Base-by-base conservation (phyloP, 441 rosid genomes). In the Jatropha multifida region DNA sequence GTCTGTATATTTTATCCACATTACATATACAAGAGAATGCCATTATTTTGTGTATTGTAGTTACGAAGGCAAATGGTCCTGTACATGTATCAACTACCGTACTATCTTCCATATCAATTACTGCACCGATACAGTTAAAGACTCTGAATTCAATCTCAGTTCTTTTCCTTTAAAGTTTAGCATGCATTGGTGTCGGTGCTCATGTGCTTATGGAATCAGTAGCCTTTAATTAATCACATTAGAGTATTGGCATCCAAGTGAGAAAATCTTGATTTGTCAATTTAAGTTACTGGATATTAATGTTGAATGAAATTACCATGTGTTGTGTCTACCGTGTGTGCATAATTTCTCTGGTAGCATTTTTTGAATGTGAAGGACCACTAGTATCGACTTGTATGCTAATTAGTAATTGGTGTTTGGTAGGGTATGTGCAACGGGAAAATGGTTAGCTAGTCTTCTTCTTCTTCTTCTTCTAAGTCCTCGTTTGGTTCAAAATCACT, bases 71-170 rank as follows among this genome's bases (percentile, higher is more conserved):
- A 17, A 23, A 58, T 55, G 73, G 58, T 77, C 32, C 51, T 68
- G 72, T 82, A 82, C 84, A 76, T 83, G 85, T 69, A 46, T 72
- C 58, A 41, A 49, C 80, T 60, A 12, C 51, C 63, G 42, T 62
- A 68, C 73, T 55, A 26, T 26, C 66, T 65, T 23, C 66, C 18
- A 27, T 32, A 49, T 14, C 77, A 68, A 65, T 63, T 60, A 11
- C 48, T 69, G 15, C 49, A 8, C 23, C 7, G 48, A 68, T 72
- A 20, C 44, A 65, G 79, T 72, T 41, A 44, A 71, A 20, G 37
- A 10, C 62, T 74, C 7, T 41, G 68, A 61, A 67, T 26, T 48
- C 10, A 38, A 65, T 75, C 49, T 48, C 14, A 66, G 41, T 17
- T n/a, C 15, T 65, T 38, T 10, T 18, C 74, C 67, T 44, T 72